These are phyloP conservation scores for Termitomyces eurrhizus DNA, from an alignment of 768 basidiomycete genomes.

Conservation along the genomic window DNA sequence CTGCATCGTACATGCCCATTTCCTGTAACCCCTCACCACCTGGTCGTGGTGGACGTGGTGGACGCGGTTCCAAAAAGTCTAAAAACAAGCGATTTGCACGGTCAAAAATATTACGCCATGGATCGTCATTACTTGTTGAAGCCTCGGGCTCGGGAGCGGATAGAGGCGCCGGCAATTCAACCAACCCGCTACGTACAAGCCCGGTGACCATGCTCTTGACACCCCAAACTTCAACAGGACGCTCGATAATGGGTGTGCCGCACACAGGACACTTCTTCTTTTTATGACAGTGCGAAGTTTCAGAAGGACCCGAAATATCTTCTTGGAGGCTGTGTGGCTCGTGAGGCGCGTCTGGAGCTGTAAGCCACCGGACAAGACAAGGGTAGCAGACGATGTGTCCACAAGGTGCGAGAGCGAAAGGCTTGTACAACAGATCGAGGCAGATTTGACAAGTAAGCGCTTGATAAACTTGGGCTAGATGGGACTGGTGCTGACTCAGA, in stretches of 20 bases:
- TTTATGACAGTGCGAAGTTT: conserved; percentile 41
- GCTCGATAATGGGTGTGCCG: conserved; percentile 49
- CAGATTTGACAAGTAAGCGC: conserved; percentile 77
- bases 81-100: conserved; percentile 18
- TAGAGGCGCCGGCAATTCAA: conserved; percentile 26
- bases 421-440: conserved; percentile 67
- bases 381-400: conserved; percentile 69
- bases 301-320: conserved; percentile 31
- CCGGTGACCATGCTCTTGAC: conserved; percentile 61
- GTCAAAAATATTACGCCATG: conserved; percentile 66
- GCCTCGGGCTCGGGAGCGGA: conserved; percentile 15
- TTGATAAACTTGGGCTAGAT: conserved; percentile 23
- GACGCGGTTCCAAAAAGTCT: conserved; percentile 9
- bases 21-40: conserved; percentile 31
- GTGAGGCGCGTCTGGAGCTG: conserved; percentile 30
- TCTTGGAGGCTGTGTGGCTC: conserved; percentile 15
- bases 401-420: conserved; percentile 72
- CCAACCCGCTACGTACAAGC: conserved; percentile 51
- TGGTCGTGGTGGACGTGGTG: conserved; percentile 20
- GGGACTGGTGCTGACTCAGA: too few relatives aligned
- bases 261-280: conserved; percentile 75
- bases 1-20: conserved; percentile 65
- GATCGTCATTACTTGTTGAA: conserved; percentile 37
- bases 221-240: conserved; percentile 69
- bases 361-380: conserved; percentile 82